These are phyloP conservation scores for Calonectria hawksworthii DNA, from an alignment of 2,329 filamentous ascomycete species.

Conservation along the genomic window DNA sequence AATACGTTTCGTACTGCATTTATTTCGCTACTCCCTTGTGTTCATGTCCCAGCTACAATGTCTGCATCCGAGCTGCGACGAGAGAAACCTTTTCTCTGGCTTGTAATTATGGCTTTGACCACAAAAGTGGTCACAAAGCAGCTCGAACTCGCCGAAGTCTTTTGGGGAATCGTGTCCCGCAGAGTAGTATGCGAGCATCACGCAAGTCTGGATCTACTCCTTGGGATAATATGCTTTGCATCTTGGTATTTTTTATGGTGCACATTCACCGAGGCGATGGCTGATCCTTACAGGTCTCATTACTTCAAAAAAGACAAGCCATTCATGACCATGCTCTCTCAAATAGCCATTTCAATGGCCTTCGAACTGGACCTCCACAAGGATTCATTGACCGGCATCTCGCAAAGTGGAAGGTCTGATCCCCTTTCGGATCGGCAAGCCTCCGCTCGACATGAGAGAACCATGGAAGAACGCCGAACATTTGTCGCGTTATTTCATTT, in stretches of 20 bases:
- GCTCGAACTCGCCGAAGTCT: conserved; percentile 37
- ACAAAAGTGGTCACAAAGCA: conserved; percentile 40
- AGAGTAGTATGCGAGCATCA: conserved; percentile 43
- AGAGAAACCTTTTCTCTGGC: conserved; percentile 55
- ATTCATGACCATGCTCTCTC: conserved; percentile 53
- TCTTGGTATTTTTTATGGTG: conserved; percentile 42
- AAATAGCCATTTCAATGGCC: conserved; percentile 53
- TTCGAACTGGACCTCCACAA: conserved; percentile 55
- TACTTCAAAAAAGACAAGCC: conserved; percentile 49
- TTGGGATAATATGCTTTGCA: conserved; percentile 46
- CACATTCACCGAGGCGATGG: conserved; percentile 26
- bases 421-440: background rate
- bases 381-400: conserved; percentile 2
- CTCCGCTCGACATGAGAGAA: background rate
- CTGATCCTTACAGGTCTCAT: conserved; percentile 35
- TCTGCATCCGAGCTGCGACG: conserved; percentile 43
- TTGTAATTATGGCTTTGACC: conserved; percentile 52
- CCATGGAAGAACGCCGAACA: conserved; percentile 31
- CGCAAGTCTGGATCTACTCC: conserved; percentile 46
- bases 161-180: conserved; percentile 44
- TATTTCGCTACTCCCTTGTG: conserved; percentile 44
- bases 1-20: conserved; percentile 29
- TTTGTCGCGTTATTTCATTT: conserved; percentile 40
- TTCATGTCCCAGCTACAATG: conserved; percentile 38
- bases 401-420: background rate